Percentiles rank a stretch among this genome's conserved stretches.
These are phyloP conservation scores for Lophium mytilinum DNA, from an alignment of 495 filamentous ascomycete genomes.

Conservation along the genomic window DNA sequence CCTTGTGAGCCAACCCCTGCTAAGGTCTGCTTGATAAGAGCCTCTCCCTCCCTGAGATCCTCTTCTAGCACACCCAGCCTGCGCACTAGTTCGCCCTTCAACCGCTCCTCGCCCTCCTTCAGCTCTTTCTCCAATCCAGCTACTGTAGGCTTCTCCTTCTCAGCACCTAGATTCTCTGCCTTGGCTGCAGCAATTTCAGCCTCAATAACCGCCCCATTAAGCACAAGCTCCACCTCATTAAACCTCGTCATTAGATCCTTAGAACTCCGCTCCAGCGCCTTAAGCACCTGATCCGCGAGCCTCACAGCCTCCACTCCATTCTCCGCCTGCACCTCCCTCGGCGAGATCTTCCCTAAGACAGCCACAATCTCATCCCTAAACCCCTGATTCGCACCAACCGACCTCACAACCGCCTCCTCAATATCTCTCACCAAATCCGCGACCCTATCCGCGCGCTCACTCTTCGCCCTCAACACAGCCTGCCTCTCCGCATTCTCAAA, in stretches of 20 bases:
- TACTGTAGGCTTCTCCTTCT: background rate
- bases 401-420: constrained; percentile 28
- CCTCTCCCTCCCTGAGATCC: constrained; percentile 10
- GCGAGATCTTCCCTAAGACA: constrained; percentile 12
- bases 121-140: constrained; percentile 20
- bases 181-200: constrained; percentile 26
- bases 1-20: constrained; percentile 19
- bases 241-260: constrained; percentile 29
- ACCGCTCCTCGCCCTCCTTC: constrained; percentile 15
- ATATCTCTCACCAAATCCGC: constrained; percentile 22
- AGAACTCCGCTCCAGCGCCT: constrained; percentile 14
- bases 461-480: constrained; percentile 8
- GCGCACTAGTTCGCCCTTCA: constrained; percentile 28
- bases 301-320: constrained; percentile 21
- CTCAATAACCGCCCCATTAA: constrained; percentile 20
- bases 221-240: constrained; percentile 26
- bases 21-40: constrained; percentile 7
- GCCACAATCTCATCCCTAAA: constrained; percentile 26
- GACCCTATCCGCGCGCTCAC: constrained; percentile 22
- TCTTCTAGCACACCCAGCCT: constrained; percentile 25
- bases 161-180: constrained; percentile 11
- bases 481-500: constrained; percentile 35
- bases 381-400: constrained; percentile 28
- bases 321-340: constrained; percentile 5
- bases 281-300: constrained; percentile 18